phyloP scores from a whole-genome alignment of 31 red algal species.

The Porphyra umbilicalis region DNA sequence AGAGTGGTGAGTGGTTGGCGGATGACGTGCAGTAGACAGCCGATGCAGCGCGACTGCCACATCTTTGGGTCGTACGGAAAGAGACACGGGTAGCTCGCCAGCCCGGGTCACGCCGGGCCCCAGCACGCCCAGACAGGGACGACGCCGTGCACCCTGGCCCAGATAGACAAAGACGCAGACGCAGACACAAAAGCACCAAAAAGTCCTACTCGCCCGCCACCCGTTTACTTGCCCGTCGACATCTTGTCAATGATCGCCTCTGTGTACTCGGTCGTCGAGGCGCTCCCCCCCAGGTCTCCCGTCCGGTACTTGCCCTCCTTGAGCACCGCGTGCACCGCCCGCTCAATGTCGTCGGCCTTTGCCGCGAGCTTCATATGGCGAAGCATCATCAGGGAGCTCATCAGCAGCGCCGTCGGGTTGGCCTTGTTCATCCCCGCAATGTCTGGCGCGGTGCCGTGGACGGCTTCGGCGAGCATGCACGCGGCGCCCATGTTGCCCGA shows the following conservation, averaged over 20 bases:
- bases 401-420: constrained; percentile 90
- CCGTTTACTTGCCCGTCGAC: constrained; percentile 17
- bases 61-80: too few species aligned
- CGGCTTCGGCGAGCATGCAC: constrained; percentile 89
- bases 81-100: too few species aligned
- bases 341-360: constrained; percentile 68
- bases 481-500: constrained; percentile 79
- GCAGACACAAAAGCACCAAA: too few species aligned
- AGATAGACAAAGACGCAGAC: too few species aligned
- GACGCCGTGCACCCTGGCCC: too few species aligned
- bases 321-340: constrained; percentile 61
- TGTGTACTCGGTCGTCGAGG: constrained; percentile 77
- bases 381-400: constrained; percentile 90
- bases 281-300: constrained; percentile 76
- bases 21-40: too few species aligned
- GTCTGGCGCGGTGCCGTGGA: constrained; percentile 93
- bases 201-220: too few species aligned
- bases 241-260: constrained; percentile 82
- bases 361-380: constrained; percentile 76
- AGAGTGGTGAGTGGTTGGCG: too few species aligned
- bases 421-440: constrained; percentile 81
- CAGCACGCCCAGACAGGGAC: too few species aligned
- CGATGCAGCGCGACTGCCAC: too few species aligned
- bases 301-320: constrained; percentile 74
- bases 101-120: too few species aligned